Base-by-base conservation (phyloP, 257 asterid species). In the Primulina tabacum region DNA sequence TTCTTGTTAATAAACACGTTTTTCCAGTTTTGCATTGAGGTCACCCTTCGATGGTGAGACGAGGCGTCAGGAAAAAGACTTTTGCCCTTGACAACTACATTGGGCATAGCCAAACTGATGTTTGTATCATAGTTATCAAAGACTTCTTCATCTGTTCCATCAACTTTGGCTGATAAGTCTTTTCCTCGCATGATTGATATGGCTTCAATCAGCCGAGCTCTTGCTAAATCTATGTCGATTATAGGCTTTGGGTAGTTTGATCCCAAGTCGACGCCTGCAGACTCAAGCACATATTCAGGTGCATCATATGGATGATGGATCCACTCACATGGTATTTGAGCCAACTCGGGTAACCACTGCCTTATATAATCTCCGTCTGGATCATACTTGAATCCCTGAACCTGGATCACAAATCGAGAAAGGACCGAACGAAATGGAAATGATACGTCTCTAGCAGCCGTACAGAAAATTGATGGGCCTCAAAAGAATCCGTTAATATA, bases 241-340 rank as follows among this genome's bases (percentile, higher is more conserved):
- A 94, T 73, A 0, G 96, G 96, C 59, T 81, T 86, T 2, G 97
- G 99, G 62, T 94, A 94, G 83, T 90, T 94, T 18, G 78, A 65
- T 16, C 97, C 99, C 9, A 94, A 78, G 53, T 91, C 97, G 30
- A 90, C 88, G 3, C 99, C 99, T 0, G 96, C 86, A 6, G 92
- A 85, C 75, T 83, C 82, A 21, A 93, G 92, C 70, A 90, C 91
- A 6, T 71, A 28, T 0, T 35, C 73, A 76, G 99, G 96, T 69
- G 96, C 97, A 63, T 90, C 88, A 94, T 92, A 93, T 34, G 97
- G 99, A 66, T 93, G 97, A 75, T 93, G 97, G 75, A 93, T 90
- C 98, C 97, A 93, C 71, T 88, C 96, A 0, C 89, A 50, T 7
- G 98, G 97, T 90, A 93, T 72, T 59, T 92, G 82, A 4, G 97